A percentile compares a stretch with the other conserved stretches of the same genome.
Evolutionary conservation across 768 basidiomycete species (phyloP).

Genomic region (Chiua virens): DNA sequence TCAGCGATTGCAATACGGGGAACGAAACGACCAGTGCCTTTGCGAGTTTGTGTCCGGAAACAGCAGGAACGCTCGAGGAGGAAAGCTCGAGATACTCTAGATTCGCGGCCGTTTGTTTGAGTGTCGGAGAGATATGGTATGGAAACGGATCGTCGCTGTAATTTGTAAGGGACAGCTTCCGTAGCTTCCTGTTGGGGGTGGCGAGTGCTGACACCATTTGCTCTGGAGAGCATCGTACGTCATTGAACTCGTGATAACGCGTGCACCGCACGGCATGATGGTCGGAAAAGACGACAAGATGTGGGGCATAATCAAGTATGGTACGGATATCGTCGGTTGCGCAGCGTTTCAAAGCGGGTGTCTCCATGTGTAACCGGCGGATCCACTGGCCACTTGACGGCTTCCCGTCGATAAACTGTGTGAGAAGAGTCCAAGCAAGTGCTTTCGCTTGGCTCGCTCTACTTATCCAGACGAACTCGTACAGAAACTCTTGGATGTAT

Average conservation of each 20-base stretch:
- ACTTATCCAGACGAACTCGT: constrained; percentile 71
- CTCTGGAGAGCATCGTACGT: constrained; percentile 50
- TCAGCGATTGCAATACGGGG: constrained; percentile 67
- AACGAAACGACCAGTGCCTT: constrained; percentile 36
- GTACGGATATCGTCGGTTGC: constrained; percentile 64
- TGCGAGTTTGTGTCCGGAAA: constrained; percentile 29
- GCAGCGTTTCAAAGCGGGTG: constrained; percentile 60
- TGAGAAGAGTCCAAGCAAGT: constrained; percentile 44
- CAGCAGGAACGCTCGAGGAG: constrained; percentile 50
- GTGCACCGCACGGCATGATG: constrained; percentile 62
- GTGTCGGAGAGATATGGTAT: constrained; percentile 52
- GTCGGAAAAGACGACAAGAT: constrained; percentile 61
- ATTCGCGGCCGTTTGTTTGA: constrained; percentile 48
- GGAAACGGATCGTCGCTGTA: constrained; percentile 65
- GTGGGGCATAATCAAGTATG: constrained; percentile 64
- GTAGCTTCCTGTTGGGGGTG: constrained; percentile 51
- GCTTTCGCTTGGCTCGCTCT: constrained; percentile 50
- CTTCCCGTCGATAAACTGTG: constrained; percentile 40
- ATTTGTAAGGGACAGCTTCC: constrained; percentile 68
- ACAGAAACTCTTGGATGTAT: constrained; percentile 55
- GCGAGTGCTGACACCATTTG: constrained; percentile 60
- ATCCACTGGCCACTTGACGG: constrained; percentile 49
- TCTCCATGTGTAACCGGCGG: constrained; percentile 69
- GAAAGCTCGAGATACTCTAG: constrained; percentile 71
- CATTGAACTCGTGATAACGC: constrained; percentile 43